Evolutionary conservation across 768 basidiomycete genomes (phyloP).

Genomic region (Porpolomopsis calyptriformis): DNA sequence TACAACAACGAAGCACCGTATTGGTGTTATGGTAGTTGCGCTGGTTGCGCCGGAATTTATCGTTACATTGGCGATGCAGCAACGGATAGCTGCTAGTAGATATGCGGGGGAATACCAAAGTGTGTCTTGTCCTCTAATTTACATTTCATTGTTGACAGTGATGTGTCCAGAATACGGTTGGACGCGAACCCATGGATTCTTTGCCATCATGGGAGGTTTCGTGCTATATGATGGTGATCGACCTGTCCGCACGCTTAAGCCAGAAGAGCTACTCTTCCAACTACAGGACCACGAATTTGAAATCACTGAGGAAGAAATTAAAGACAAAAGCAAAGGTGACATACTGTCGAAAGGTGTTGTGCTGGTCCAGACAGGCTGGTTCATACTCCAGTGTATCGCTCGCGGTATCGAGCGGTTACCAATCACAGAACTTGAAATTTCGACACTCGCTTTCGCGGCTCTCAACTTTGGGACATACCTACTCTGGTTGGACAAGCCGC

Average conservation of each 20-base stretch:
- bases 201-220: slow-evolving; percentile 7
- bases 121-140: not conserved
- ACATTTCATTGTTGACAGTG: not conserved
- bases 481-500: slow-evolving; percentile 29
- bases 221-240: not conserved
- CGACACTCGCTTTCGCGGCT: slow-evolving; percentile 18
- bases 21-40: slow-evolving; percentile 11
- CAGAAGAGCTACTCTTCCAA: not conserved
- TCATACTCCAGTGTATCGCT: slow-evolving; percentile 20
- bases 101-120: not conserved
- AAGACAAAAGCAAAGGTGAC: slow-evolving; percentile 20
- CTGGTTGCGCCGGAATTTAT: slow-evolving; percentile 17
- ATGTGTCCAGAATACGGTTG: slow-evolving; percentile 1
- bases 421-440: slow-evolving; percentile 23
- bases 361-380: slow-evolving; percentile 22
- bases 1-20: not conserved
- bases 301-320: no score
- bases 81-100: slow-evolving; percentile 13
- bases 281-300: slow-evolving; percentile 3
- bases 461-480: slow-evolving; percentile 20
- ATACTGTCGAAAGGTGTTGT: slow-evolving; percentile 16
- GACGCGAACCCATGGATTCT: slow-evolving; percentile 7
- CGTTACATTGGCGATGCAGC: slow-evolving; percentile 14
- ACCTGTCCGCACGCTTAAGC: not conserved
- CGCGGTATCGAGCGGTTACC: slow-evolving; percentile 14